Base-by-base conservation (phyloP, 371 early-diverging fungal species). In the Mortierella polycephala region DNA sequence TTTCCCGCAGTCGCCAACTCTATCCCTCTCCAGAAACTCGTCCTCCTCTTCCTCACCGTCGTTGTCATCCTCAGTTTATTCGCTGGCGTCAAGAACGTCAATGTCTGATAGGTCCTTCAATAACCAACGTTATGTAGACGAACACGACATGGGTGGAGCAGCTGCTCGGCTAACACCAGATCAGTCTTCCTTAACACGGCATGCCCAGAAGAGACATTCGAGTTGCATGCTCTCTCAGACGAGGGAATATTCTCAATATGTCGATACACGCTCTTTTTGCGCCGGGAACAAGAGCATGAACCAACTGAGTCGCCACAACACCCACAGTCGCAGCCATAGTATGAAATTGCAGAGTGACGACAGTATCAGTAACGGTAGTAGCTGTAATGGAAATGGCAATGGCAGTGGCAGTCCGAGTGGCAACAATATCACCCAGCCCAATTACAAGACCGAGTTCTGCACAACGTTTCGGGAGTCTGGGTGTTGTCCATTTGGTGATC, bases 381-480 rank as follows among this genome's bases (percentile, higher is more conserved):
- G 13, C 56, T n/a, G n/a, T n/a, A n/a, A n/a, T n/a, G n/a, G n/a
- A n/a, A n/a, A 10, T 10, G 51, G 20, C 16, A 18, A 18, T 16
- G 51, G 13, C 56, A 56, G 40, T 37, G 42, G 42, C 42, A 61
- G 52, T 57, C 11, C 7, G 21, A 46, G 21, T 13, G 55, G 51
- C 39, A 44, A 56, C 57, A 52, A 45, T 49, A 47, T 40, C 50
- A 60, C 23, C 39, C 7, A 39, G 18, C 37, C 52, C 9, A 60
- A 57, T 58, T 72, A 66, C 53, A 72, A 72, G 59, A 67, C 72
- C 18, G 72, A 72, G 57, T 72, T 46, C 50, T 72, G 72, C 54
- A 49, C 50, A 44, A 65, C 57, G 41, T 72, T 62, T 13, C 72
- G 50, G 16, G 67, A 66, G n/a, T n/a, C 50, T 2, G 67, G 72